These are phyloP conservation scores for Colletotrichum sp. DNA, from an alignment of 2,329 filamentous ascomycete species.

Conservation along the genomic window DNA sequence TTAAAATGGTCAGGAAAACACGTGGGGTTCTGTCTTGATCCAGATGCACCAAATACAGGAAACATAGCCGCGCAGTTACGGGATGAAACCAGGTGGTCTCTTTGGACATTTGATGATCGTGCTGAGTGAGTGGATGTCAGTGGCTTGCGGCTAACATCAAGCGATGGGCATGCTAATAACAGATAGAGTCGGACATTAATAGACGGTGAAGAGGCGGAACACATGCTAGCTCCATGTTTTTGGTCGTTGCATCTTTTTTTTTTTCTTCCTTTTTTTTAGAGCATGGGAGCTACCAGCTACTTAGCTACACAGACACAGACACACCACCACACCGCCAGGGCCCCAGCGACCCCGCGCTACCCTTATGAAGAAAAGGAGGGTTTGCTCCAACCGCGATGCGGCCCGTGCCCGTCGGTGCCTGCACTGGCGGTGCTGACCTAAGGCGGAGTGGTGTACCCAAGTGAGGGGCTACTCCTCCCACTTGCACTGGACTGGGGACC, in stretches of 20 bases:
- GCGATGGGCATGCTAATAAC: neutral
- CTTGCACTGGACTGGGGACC: neutral
- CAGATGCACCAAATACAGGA: neutral
- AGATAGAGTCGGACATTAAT: neutral
- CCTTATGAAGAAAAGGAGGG: slow-evolving; percentile 1
- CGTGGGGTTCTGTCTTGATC: neutral
- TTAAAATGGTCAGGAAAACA: neutral
- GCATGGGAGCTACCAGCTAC: neutral
- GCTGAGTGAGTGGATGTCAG: neutral
- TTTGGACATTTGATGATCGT: neutral
- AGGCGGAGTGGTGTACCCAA: neutral
- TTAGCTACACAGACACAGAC: neutral
- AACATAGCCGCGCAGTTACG: neutral
- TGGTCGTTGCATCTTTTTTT: neutral
- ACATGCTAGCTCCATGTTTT: neutral
- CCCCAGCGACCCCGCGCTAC: slow-evolving; percentile 2
- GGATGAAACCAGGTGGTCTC: neutral
- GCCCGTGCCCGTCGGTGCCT: neutral
- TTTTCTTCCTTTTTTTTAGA: too few species aligned
- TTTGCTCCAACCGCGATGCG: neutral
- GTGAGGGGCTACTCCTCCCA: neutral
- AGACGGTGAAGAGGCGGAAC: neutral
- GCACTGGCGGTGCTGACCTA: neutral
- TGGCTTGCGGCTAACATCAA: neutral
- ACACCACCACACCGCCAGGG: slow-evolving; percentile 5